Evolutionary conservation across 2,329 filamentous ascomycete genomes (phyloP), one percentile per base, ranked within the genome.

Genomic region (Venturia nashicola): DNA sequence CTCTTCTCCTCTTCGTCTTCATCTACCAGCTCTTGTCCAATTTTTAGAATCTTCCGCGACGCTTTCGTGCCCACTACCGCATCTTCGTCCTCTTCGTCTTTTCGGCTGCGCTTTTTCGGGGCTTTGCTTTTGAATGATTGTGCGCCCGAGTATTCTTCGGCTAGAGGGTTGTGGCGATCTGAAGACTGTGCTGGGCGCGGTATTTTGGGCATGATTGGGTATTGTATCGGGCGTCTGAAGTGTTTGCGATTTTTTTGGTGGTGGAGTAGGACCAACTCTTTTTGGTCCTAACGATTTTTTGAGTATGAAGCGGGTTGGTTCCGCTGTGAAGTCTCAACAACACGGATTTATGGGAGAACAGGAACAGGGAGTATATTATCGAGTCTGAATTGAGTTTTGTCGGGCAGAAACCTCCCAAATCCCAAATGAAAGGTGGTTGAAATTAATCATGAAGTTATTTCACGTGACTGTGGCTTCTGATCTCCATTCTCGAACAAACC

Each of bases 41-140:
- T 90, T 68, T 89, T 85, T 66, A 99, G 74, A 73, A 99, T 99
- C 71, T 90, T 91, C 69, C 87, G 84, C 65, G 93, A 96, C 20
- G 92, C 86, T 73, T 90, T 92, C 65, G 91, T 86, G 74, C 97
- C 92, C 66, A 99, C 85, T 71, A 88, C 97, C 66, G 89, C 85
- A 66, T 83, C 82, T 65, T 85, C 82, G 11, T 82, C 80, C 40
- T 83, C 80, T 42, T 85, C 82, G 65, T 83, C 83, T 61, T 73
- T 73, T 63, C 79, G 83, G 75, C 86, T 88, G 68, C 78, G 90
- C 71, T 80, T 81, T 69, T 86, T 86, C 39, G 85, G 81, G 1
- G 73, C 68, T 70, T 80, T 92, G 86, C 73, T 86, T 86, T 78
- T 92, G 85, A 71, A 93, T 74, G 68, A 86, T 79, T 66, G 87